Evolutionary conservation across 2,329 filamentous ascomycete genomes (phyloP), one percentile per base, ranked within the genome.

Genomic region (Fusarium sp.): DNA sequence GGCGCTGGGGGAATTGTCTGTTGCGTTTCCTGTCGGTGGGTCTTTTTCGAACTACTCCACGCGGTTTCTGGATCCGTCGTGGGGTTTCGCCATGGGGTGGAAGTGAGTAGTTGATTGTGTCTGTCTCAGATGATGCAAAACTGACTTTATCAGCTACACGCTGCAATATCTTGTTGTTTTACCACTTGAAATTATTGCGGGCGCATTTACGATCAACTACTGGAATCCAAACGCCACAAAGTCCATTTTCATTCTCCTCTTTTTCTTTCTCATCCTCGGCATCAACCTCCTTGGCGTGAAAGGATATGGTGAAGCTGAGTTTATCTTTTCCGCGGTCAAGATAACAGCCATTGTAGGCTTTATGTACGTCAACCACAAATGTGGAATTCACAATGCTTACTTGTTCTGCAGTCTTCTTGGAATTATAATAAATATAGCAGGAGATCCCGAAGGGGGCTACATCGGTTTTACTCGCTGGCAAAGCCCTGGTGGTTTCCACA

Each of bases 31-130:
- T 2, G 91, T 97, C 19, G 92, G 94, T 22, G 95, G 94, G 46
- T 96, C 93, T 2, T 97, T 97, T 77, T 92, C 93, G 2, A 90
- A 93, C 15, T 97, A 94, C 79, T 96, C 94, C 17, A 97, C 93
- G 17, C 89, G 95, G 17, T 97, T 97, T 75, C 80, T 98, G n/a
- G 94, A 97, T 76, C 95, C 94, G 1, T 94, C 94, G 1, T 97
- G 93, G 93, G 94, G 93, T 0, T 97, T 97, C 76, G 92, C 93
- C 28, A 96, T 97, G 92, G 94, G 93, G 11, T 96, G 93, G 93
- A 97, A 96, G 85, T 92, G 76, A 64, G 57, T 39, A 37, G 2
- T 47, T n/a, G 5, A 14, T 28, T 22, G 11, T 35, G 11, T 22
- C 6, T n/a, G 20, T 2, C 28, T 26, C 2, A 17, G 11, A 17